Evolutionary conservation across 1,284 basidiomycete species (phyloP).

Genomic region (Takashimella koratensis): DNA sequence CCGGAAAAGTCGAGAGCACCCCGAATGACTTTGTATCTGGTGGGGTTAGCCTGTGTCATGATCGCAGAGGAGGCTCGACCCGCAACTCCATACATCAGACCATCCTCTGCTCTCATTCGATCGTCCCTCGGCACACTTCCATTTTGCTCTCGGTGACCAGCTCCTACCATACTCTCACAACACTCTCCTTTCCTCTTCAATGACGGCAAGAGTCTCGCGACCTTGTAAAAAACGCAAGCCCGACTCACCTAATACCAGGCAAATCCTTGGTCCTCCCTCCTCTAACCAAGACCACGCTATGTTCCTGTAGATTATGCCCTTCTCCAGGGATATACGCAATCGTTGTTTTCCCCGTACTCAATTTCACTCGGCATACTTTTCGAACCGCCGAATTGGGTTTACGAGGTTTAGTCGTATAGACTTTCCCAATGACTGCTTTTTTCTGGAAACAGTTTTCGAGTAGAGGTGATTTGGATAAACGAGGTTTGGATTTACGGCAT

Average conservation of each 20-base stretch:
- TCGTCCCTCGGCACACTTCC: background rate
- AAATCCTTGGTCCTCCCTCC: conserved; percentile 97
- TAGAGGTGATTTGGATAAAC: conserved; percentile 66
- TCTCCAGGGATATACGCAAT: conserved; percentile 97
- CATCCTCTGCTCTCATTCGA: background rate
- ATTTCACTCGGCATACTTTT: conserved; percentile 91
- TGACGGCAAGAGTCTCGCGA: background rate
- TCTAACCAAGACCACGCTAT: conserved; percentile 88
- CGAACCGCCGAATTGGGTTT: conserved; percentile 99
- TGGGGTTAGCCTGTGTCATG: background rate
- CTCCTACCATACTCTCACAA: background rate
- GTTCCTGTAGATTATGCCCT: conserved; percentile 97
- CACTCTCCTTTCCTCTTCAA: background rate
- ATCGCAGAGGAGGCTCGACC: too few relatives aligned
- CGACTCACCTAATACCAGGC: conserved; percentile 82
- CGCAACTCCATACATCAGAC: too few relatives aligned
- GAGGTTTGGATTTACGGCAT: conserved; percentile 52
- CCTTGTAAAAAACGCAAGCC: background rate
- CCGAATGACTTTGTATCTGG: conserved; percentile 90
- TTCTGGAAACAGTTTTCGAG: conserved; percentile 74
- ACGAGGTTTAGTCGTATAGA: conserved; percentile 85
- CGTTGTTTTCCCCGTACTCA: conserved; percentile 82
- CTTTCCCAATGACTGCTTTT: conserved; percentile 82
- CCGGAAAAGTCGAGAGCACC: conserved; percentile 89
- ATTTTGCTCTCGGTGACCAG: background rate